Evolutionary conservation across 2,329 filamentous ascomycete genomes (phyloP).

Genomic region (Dactylonectria estremocensis): DNA sequence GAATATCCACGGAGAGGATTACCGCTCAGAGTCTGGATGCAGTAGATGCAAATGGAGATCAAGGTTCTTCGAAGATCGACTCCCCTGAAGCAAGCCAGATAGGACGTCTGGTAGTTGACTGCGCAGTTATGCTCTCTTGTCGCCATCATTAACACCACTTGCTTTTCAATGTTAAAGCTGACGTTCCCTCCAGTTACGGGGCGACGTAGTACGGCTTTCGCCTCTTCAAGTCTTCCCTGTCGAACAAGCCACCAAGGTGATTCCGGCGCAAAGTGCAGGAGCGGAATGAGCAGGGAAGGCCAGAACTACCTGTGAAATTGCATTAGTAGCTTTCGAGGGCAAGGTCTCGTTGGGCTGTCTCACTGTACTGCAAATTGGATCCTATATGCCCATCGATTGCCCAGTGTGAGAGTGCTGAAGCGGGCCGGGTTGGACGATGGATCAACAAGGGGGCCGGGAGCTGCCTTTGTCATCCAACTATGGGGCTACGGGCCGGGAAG

Average conservation of each 20-base stretch:
- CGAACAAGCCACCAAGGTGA: conserved; percentile 24
- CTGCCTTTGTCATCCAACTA: no score
- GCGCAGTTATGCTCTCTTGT: background rate
- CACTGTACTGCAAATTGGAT: conserved; percentile 21
- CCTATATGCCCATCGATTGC: conserved; percentile 12
- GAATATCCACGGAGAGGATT: conserved; percentile 47
- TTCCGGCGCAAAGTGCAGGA: conserved; percentile 2
- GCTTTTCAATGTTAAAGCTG: background rate
- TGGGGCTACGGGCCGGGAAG: no score
- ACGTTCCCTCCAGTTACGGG: background rate
- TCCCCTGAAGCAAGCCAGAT: conserved; percentile 53
- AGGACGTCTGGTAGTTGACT: background rate
- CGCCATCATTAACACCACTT: background rate
- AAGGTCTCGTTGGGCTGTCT: background rate
- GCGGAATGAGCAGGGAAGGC: background rate
- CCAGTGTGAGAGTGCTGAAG: conserved; percentile 4
- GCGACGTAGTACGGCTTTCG: background rate
- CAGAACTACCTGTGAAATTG: background rate
- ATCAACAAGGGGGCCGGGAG: no score
- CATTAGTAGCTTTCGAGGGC: background rate
- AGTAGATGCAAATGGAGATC: conserved; percentile 50
- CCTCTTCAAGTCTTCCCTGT: background rate
- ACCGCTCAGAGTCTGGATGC: conserved; percentile 47
- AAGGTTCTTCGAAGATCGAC: conserved; percentile 54
- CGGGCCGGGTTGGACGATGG: no score